Base-by-base conservation (phyloP, 2,329 filamentous ascomycete species). In the Alternaria metachromatica region DNA sequence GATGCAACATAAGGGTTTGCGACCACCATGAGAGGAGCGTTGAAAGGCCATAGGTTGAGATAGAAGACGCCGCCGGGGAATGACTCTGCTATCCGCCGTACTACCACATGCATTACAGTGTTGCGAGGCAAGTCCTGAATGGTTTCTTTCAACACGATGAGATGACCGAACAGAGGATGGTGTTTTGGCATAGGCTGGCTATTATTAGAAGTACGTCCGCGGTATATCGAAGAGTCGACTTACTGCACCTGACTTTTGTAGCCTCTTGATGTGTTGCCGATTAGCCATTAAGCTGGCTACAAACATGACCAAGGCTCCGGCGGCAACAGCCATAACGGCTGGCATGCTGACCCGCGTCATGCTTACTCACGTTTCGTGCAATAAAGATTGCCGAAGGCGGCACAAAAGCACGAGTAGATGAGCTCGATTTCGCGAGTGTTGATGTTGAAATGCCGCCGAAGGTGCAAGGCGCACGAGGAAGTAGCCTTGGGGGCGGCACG, bases 71-170 rank as follows among this genome's bases (percentile, higher is more conserved):
- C 62, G 20, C 46, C 55, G 12, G 55, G 33, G 41, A 67, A 66
- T 0, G 59, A 81, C 78, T 69, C 82, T 13, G 64, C 25, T 18
- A 71, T 58, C 12, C 46, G 46, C 12, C 43, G 46, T 12, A 70
- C 46, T 7, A 59, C 57, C 9, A 62, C 56, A 48, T 64, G 60
- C 23, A 65, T 62, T 26, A 54, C 51, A 6, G 55, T 50, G 53
- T 69, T 60, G 15, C 44, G 54, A 12, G 66, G 68, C 7, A 65
- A 25, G 10, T 18, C 25, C 9, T 62, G 41, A 11, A 65, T 62
- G 46, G 28, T 51, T 51, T 62, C 43, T 56, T 64, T 65, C 15
- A 69, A 28, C 13, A 55, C 61, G 12, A 62, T 37, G 26, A 70
- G 53, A 61, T 70, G 68, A 28, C 67, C 63, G 21, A 62, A 60